Conservation (phyloP, 108 stramenopile species). For the Pseudonitzschia delicatissima region DNA sequence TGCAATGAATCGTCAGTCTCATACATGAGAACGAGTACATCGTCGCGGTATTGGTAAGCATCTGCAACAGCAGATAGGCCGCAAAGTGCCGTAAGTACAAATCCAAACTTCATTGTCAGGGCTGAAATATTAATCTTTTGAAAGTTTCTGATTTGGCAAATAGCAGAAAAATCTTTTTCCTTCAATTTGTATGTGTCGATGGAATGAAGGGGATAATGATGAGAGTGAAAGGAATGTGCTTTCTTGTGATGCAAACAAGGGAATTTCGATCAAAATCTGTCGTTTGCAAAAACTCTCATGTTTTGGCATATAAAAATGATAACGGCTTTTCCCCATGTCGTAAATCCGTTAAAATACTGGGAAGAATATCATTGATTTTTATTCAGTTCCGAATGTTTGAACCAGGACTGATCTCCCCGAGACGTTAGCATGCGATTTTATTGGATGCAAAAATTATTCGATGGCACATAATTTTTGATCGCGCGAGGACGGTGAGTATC, state of each 20-base stretch:
- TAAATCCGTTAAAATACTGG: too few species aligned
- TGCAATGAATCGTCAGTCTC: neutral
- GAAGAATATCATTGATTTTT: too few species aligned
- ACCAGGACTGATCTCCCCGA: too few species aligned
- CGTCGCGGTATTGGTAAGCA: neutral
- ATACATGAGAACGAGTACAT: constrained; percentile 11
- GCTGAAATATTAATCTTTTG: neutral
- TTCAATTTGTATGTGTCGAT: neutral
- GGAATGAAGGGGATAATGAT: too few species aligned
- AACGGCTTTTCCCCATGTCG: too few species aligned
- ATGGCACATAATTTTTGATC: too few species aligned
- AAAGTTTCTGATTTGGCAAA: neutral
- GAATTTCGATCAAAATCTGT: neutral
- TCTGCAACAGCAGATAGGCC: neutral
- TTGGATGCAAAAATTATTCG: too few species aligned
- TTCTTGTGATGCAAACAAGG: too few species aligned
- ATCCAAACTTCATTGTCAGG: neutral
- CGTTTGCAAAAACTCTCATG: neutral
- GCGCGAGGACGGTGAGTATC: too few species aligned
- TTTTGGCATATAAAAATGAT: neutral
- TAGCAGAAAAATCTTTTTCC: neutral
- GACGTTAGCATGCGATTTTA: too few species aligned
- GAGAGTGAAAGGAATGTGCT: too few species aligned
- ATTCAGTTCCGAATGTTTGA: too few species aligned
- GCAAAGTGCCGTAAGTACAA: neutral